phyloP scores from a whole-genome alignment of 73 alveolate genomes.

The Paraurostyla sp. region DNA sequence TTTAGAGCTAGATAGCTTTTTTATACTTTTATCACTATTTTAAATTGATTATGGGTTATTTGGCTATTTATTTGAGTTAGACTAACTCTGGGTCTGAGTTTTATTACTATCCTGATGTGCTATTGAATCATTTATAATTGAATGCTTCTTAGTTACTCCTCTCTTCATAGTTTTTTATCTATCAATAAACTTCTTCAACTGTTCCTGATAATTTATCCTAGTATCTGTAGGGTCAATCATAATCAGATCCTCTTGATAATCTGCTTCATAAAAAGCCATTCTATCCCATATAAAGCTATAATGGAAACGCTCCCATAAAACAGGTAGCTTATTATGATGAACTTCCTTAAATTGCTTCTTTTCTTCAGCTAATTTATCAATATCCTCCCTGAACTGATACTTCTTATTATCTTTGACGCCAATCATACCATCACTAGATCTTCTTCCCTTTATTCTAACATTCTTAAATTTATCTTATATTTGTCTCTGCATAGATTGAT shows the following conservation, averaged over 20 bases:
- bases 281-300: slow-evolving; percentile 66
- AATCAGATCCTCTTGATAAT: slow-evolving; percentile 37
- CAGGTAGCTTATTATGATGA: slow-evolving; percentile 54
- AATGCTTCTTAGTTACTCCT: no score
- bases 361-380: slow-evolving; percentile 35
- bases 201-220: slow-evolving; percentile 54
- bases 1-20: no score
- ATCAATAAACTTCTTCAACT: slow-evolving; percentile 56
- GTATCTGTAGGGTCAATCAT: slow-evolving; percentile 73
- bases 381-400: slow-evolving; percentile 39
- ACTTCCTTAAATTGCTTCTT: slow-evolving; percentile 46
- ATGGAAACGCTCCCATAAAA: slow-evolving; percentile 41
- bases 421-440: slow-evolving; percentile 61
- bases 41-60: no score
- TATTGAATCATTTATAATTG: slow-evolving; percentile 22
- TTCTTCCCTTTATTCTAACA: slow-evolving; percentile 49
- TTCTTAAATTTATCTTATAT: neutral
- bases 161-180: slow-evolving; percentile 2
- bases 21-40: no score
- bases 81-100: neutral
- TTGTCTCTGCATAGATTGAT: neutral
- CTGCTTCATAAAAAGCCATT: slow-evolving; percentile 36
- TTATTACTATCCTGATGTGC: neutral
- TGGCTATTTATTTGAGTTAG: no score
- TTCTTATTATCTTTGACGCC: slow-evolving; percentile 2